Evolutionary conservation across 2,329 filamentous ascomycete genomes (phyloP), one percentile per base, ranked within the genome.

Genomic region (Fusarium camptoceras): DNA sequence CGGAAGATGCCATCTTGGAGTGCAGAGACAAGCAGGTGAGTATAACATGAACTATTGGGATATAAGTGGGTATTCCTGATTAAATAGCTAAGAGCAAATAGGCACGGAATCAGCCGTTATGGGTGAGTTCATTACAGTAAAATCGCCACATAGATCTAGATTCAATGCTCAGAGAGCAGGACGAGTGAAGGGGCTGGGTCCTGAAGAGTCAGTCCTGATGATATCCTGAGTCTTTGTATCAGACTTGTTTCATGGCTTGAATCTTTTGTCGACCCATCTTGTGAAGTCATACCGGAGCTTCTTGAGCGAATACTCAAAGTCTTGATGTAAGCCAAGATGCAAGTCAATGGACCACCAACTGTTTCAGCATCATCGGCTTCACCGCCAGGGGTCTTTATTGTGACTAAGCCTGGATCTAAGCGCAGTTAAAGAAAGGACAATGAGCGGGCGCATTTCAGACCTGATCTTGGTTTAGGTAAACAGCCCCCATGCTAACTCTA

Each of bases 401-500:
- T 50, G 9, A 61, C 25, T 11, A 25, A 59, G 16, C n/a, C 34
- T 47, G 24, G 49, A 8, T 44, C 49, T 44, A 64, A 44, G 37
- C 28, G 18, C 49, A 41, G 49, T 27, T n/a, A 51, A 34, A 27
- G 18, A 41, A 34, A 34, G 20, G 24, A 42, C 49, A 53, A 53
- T 28, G 4, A 15, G n/a, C 22, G 28, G 24, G 34, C 34, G 34
- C 34, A 37, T 6, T 37, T 7, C 0, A 37, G 18, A 37, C 2
- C 34, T 37, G 34, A 37, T 37, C 34, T 37, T n/a, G 34, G 34
- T 37, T n/a, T n/a, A 37, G 18, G 6, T 7, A 12, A n/a, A 37
- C 18, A 37, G 34, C 34, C 18, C 18, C 34, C 6, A 15, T 47
- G 22, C 68, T 70, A 67, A 58, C 57, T 43, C 18, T 67, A 70